Base-by-base conservation (phyloP, 768 basidiomycete genomes). In the Leccinum boreale region DNA sequence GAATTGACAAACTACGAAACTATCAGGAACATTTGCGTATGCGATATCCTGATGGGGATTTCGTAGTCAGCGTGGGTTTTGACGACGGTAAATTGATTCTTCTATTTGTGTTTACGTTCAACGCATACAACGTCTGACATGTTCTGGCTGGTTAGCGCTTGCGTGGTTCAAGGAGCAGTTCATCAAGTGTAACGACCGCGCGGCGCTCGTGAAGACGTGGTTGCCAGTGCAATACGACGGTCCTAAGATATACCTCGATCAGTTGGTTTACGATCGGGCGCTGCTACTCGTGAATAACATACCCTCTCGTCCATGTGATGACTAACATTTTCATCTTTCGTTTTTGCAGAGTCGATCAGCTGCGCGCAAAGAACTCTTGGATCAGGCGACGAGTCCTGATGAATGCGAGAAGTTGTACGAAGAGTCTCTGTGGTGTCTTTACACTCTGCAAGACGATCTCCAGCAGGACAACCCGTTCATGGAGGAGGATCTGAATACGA, bases 401-500 rank as follows among this genome's bases (percentile, higher is more conserved):
- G 89, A 92, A 67, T 95, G 94, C 70, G 93, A 97, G 77, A 90
- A 89, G 70, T 78, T 96, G 36, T 99, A 98, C 73, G 95, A 98
- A 67, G 93, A 93, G 65, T 92, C 93, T 0, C 72, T 98, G 8
- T 97, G 94, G 93, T 90, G 94, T 69, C 78, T 98, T 29, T 92
- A 94, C 62, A 90, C 94, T 0, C 78, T 98, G 8, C 88, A 94
- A 69, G 97, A 98, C 68, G 90, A 96, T 65, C 78, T 93, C 2
- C 89, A 92, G 70, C 83, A 79, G 9, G 89, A 86, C 14, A 93
- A 92, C 67, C 90, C 92, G 3, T 92, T 87, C 72, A 81, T 86
- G 81, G 89, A 90, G 52, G 90, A 93, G 63, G 92, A 93, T 65
- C 81, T 86, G 29, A 81, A 83, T 42, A 91, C 89, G 5, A 90